Conservation (phyloP, 2,329 filamentous ascomycete species). For the Penicillium hesseltinei region DNA sequence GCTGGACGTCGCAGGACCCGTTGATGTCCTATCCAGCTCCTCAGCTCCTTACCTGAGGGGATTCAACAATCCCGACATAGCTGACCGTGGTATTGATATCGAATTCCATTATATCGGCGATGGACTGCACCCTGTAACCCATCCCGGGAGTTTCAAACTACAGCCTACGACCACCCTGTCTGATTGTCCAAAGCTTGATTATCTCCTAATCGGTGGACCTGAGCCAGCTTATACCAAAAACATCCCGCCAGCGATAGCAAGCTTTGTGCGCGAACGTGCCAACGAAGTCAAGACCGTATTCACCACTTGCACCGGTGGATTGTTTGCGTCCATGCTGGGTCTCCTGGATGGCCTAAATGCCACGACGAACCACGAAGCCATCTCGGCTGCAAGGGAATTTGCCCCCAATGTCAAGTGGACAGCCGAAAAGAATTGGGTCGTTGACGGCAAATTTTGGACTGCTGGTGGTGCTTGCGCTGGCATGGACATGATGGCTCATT, state of each 20-base stretch:
- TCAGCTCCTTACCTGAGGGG: background rate
- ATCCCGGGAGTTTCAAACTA: background rate
- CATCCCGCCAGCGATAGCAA: background rate
- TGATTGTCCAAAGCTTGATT: background rate
- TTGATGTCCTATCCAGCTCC: background rate
- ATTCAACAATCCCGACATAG: background rate
- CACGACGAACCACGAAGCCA: background rate
- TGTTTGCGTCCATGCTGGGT: background rate
- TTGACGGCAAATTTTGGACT: conserved; percentile 1
- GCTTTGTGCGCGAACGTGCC: background rate
- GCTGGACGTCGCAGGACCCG: background rate
- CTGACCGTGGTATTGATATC: background rate
- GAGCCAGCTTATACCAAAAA: background rate
- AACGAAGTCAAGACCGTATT: background rate
- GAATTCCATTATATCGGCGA: background rate
- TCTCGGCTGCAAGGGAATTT: background rate
- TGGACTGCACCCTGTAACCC: background rate
- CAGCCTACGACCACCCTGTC: background rate
- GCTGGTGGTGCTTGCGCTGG: background rate
- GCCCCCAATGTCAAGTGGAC: conserved; percentile 1
- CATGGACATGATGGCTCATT: conserved; percentile 3
- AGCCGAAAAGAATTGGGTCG: background rate
- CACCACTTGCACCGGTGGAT: background rate
- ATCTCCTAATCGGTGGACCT: background rate
- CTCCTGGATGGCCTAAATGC: background rate